Base-by-base conservation (phyloP, 1,284 basidiomycete genomes). In the Coniferiporia sulphurascens region DNA sequence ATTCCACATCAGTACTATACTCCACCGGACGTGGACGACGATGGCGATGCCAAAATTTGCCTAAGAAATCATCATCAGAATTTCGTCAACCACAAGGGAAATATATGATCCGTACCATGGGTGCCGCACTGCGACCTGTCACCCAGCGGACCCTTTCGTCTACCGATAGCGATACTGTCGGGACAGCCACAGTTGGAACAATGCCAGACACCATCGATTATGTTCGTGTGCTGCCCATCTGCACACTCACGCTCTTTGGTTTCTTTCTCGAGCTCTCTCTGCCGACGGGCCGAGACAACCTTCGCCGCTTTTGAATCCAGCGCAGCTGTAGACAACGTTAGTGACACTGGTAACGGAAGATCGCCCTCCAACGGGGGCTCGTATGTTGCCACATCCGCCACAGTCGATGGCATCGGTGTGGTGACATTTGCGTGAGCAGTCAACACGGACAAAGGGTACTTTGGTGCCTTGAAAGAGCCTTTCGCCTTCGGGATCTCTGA, bases 101-200 rank as follows among this genome's bases (percentile, higher is more conserved):
- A 56, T 46, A 46, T 55, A 21, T 46, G 59, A 52, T 50, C 81
- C 87, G 70, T 78, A 89, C 95, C 93, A 74, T 95, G 98, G 34
- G 85, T 82, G 44, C 90, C 92, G 74, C 95, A 98, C 69, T 97
- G 86, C 19, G 87, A 90, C 73, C 95, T 94, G 69, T 93, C 88
- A 22, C 95, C 94, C 59, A 93, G 74, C 2, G 92, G 93, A 1
- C 94, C 94, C 71, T 95, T 95, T 65, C 91, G 79, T 63, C 89
- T 77, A 8, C 93, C 91, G 55, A 93, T 78, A 1, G 93, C 89
- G 56, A 95, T 86, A 64, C 76, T 83, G 68, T 93, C 93, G 0
- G 94, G 93, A 68, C 90, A 90, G 17, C 93, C 93, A 65, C 88
- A 95, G 69, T 94, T 94, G 48, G 89, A 92, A 71, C 93, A 96